phyloP scores from a whole-genome alignment of 169 alveolate species.

The Sarcocystis neurona region DNA sequence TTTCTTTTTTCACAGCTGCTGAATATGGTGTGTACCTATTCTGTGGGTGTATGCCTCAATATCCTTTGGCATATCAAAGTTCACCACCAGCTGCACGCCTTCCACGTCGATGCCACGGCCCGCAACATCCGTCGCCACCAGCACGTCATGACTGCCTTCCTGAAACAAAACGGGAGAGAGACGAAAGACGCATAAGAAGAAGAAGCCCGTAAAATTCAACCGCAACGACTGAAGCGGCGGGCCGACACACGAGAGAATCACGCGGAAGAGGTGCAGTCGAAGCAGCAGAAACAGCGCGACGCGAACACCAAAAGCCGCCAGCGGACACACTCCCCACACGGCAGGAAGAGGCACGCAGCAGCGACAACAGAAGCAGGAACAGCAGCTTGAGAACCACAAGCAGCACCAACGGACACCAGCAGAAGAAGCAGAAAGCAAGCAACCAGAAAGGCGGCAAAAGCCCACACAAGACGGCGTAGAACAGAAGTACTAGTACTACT shows the following conservation, averaged over 20 bases:
- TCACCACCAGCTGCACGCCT: conserved; percentile 94
- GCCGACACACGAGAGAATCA: too few relatives aligned
- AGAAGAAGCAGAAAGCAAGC: too few relatives aligned
- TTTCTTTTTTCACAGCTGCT: too few relatives aligned
- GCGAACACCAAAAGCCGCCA: too few relatives aligned
- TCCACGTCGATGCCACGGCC: conserved; percentile 97
- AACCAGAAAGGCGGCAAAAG: too few relatives aligned
- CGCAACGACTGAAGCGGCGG: background rate
- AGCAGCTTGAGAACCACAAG: too few relatives aligned
- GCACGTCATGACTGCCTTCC: conserved; percentile 78
- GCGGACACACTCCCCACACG: too few relatives aligned
- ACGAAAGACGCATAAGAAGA: background rate
- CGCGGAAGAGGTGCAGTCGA: too few relatives aligned
- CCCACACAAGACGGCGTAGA: background rate
- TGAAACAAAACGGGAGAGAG: background rate
- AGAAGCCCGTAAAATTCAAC: background rate
- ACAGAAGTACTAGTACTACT: background rate
- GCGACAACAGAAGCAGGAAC: too few relatives aligned
- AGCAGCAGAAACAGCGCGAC: too few relatives aligned
- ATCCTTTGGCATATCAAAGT: conserved; percentile 97
- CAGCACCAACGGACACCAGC: too few relatives aligned
- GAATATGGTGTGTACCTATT: conserved; percentile 77
- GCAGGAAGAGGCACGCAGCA: too few relatives aligned
- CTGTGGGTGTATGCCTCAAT: conserved; percentile 94
- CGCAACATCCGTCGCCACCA: conserved; percentile 97